Percentiles rank a stretch among this genome's conserved stretches.
phyloP scores from a whole-genome alignment of 805 yeast species.

The Blastobotrys robertii region DNA sequence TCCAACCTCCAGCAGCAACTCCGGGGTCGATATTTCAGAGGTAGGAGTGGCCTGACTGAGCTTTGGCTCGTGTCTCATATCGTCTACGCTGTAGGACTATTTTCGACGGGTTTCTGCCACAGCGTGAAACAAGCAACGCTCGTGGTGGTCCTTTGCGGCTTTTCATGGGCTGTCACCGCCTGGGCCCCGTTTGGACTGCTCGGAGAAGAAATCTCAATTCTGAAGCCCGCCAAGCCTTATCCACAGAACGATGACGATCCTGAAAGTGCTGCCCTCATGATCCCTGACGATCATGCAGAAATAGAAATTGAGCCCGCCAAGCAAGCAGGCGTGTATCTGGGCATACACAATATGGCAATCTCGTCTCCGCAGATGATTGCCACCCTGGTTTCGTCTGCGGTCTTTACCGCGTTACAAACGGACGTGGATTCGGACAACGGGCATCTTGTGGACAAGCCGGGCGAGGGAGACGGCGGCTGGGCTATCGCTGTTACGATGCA shows the following conservation, averaged over 20 bases:
- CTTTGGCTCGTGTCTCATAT: constrained; percentile 46
- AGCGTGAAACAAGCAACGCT: constrained; percentile 37
- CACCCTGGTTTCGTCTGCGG: constrained; percentile 29
- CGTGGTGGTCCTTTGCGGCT: constrained; percentile 45
- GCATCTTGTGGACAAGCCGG: constrained; percentile 7
- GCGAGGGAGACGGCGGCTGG: constrained; percentile 26
- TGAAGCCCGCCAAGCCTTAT: constrained; percentile 9
- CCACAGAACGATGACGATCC: constrained; percentile 21
- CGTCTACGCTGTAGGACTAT: constrained; percentile 42
- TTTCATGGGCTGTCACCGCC: constrained; percentile 57
- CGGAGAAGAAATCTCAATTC: constrained; percentile 34
- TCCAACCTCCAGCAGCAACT: not conserved
- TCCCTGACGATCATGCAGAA: not conserved
- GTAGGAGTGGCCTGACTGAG: constrained; percentile 6
- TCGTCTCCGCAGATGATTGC: constrained; percentile 33
- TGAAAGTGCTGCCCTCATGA: not conserved
- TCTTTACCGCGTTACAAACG: constrained; percentile 22
- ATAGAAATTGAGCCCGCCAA: constrained; percentile 14
- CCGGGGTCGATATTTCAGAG: not conserved
- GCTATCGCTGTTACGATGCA: constrained; percentile 30
- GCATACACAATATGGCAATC: constrained; percentile 32
- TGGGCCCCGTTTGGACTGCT: constrained; percentile 64
- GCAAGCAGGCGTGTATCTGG: constrained; percentile 30
- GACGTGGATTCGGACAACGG: constrained; percentile 12
- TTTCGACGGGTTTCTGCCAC: constrained; percentile 36